A percentile compares a stretch with the other conserved stretches of the same genome.
Evolutionary conservation across 1,284 basidiomycete species (phyloP).

Genomic region (Apiotrichum gracile): DNA sequence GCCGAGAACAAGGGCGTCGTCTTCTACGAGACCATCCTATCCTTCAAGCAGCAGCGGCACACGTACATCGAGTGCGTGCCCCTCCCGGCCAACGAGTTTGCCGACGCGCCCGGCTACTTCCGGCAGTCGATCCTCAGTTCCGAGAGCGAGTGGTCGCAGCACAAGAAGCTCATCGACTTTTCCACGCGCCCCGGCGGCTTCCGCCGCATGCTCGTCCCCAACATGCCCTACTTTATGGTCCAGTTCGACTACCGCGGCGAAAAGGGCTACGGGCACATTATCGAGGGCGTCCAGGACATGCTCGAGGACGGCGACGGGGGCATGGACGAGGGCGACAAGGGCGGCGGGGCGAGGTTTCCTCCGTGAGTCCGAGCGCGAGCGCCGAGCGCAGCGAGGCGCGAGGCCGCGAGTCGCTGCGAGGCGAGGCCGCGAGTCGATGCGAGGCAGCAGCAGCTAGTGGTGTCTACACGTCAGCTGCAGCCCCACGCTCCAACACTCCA

Average conservation of each 20-base stretch:
- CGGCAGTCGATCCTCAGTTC: slow-evolving; percentile 86
- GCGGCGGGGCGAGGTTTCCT: slow-evolving; percentile 81
- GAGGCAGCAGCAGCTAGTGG: too few relatives aligned
- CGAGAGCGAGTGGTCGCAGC: slow-evolving; percentile 94
- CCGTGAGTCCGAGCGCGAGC: slow-evolving; percentile 61
- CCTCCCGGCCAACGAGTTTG: slow-evolving; percentile 74
- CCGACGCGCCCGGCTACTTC: slow-evolving; percentile 87
- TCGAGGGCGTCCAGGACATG: slow-evolving; percentile 74
- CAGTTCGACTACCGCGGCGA: slow-evolving; percentile 97
- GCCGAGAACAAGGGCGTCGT: slow-evolving; percentile 82
- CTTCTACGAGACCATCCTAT: slow-evolving; percentile 89
- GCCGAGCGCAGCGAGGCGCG: too few relatives aligned
- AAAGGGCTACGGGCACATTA: slow-evolving; percentile 94
- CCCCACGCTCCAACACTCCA: too few relatives aligned
- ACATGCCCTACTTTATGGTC: slow-evolving; percentile 97
- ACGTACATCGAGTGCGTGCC: slow-evolving; percentile 88
- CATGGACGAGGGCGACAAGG: slow-evolving; percentile 76
- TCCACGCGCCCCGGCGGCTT: slow-evolving; percentile 80
- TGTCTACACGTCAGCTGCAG: too few relatives aligned
- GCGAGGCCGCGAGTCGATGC: too few relatives aligned
- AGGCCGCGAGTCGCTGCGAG: too few relatives aligned
- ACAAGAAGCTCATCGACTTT: slow-evolving; percentile 95
- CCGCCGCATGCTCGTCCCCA: slow-evolving; percentile 85
- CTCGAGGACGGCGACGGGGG: slow-evolving; percentile 57
- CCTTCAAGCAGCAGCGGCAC: slow-evolving; percentile 79